A percentile compares a stretch with the other conserved stretches of the same genome.
These are phyloP conservation scores for Kwoniella sp. DNA, from an alignment of 768 basidiomycete species.

Conservation along the genomic window DNA sequence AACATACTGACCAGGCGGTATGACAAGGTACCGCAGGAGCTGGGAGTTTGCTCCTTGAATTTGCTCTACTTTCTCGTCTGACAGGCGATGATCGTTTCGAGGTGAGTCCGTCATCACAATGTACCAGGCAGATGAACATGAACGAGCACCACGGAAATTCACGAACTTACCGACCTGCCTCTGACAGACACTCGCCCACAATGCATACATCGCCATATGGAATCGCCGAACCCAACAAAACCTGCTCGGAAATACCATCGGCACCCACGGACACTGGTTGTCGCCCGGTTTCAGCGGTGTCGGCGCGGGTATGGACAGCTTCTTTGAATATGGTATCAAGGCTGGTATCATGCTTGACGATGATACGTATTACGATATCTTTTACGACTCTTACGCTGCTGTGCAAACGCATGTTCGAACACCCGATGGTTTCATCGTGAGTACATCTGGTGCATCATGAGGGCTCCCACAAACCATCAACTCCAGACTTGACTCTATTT, in stretches of 20 bases:
- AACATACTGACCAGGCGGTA: neutral
- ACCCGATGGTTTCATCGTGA: constrained; percentile 84
- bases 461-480: no score
- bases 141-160: no score
- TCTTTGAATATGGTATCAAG: constrained; percentile 68
- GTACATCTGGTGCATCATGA: constrained; percentile 39
- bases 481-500: no score
- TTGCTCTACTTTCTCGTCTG: constrained; percentile 85
- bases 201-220: constrained; percentile 93
- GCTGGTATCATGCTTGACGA: constrained; percentile 61
- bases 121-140: no score
- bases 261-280: constrained; percentile 77
- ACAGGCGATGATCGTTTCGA: constrained; percentile 90
- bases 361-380: constrained; percentile 76
- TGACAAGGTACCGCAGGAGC: constrained; percentile 82
- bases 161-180: no score
- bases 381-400: constrained; percentile 78
- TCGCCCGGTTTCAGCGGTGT: constrained; percentile 75
- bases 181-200: constrained; percentile 71
- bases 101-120: no score
- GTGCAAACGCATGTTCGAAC: constrained; percentile 83
- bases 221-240: constrained; percentile 81
- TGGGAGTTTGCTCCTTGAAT: constrained; percentile 89
- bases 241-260: constrained; percentile 84
- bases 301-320: constrained; percentile 94